Evolutionary conservation across 257 asterid species (phyloP).

Genomic region (Nicotiana benthamiana): DNA sequence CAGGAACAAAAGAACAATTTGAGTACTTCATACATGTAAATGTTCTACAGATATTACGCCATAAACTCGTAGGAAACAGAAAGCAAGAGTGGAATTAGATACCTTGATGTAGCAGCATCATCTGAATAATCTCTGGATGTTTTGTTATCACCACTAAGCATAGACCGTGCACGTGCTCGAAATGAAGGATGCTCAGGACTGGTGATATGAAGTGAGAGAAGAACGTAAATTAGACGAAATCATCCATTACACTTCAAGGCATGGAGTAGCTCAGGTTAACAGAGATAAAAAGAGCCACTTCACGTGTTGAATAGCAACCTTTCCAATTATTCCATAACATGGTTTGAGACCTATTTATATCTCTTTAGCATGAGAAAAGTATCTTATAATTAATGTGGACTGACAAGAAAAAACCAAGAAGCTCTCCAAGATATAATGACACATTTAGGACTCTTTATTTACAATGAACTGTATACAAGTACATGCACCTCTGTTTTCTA

Average conservation of each 20-base stretch:
- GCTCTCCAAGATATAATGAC: neutral
- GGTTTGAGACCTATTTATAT: neutral
- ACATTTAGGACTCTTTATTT: neutral
- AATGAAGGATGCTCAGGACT: slow-evolving; percentile 91
- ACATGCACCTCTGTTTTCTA: no score
- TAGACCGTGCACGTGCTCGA: slow-evolving; percentile 73
- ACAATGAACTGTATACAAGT: neutral
- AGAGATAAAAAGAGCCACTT: neutral
- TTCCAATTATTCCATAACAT: neutral
- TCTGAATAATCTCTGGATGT: slow-evolving; percentile 45
- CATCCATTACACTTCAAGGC: neutral
- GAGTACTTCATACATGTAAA: neutral
- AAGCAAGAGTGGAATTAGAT: neutral
- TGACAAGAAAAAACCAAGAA: neutral
- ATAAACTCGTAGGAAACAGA: neutral
- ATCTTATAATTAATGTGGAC: neutral
- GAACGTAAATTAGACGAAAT: neutral
- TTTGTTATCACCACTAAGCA: slow-evolving; percentile 79
- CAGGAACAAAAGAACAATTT: neutral
- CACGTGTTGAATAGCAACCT: neutral
- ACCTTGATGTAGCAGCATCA: slow-evolving; percentile 65
- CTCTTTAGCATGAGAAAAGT: neutral
- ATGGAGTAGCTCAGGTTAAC: neutral
- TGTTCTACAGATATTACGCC: neutral
- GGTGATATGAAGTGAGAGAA: slow-evolving; percentile 16